These are phyloP conservation scores for Candida buenavistaensis DNA, from an alignment of 1,139 yeast species.

Conservation along the genomic window DNA sequence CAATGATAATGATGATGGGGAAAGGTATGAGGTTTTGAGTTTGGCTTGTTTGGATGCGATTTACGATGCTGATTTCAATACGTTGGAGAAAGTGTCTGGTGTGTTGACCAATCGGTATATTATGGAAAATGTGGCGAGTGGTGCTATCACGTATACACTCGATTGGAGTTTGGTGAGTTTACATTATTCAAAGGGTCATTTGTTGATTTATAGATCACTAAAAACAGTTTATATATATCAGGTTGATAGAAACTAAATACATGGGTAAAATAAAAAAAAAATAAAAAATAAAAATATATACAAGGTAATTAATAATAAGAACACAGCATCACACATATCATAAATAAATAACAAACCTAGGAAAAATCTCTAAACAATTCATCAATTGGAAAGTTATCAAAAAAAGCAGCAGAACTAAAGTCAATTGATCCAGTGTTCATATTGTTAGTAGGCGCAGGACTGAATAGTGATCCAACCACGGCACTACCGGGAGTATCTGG, in stretches of 20 bases:
- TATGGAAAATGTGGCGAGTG: too few relatives aligned
- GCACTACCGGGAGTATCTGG: conserved; percentile 2
- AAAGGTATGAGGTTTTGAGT: too few relatives aligned
- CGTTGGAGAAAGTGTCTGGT: too few relatives aligned
- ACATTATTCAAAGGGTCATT: conserved; percentile 7
- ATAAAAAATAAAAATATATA: conserved; percentile 3
- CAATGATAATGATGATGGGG: too few relatives aligned
- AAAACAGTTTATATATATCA: conserved; percentile 4
- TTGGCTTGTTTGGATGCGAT: too few relatives aligned
- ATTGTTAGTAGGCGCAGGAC: not conserved
- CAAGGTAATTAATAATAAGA: conserved; percentile 1
- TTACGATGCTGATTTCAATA: too few relatives aligned
- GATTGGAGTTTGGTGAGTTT: conserved; percentile 9
- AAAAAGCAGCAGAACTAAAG: conserved; percentile 7
- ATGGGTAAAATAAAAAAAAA: conserved; percentile 3
- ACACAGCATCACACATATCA: not conserved
- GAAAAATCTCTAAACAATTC: conserved; percentile 17
- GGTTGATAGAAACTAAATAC: conserved; percentile 3
- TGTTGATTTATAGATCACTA: conserved; percentile 3
- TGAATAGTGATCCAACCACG: not conserved
- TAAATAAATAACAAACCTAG: conserved; percentile 2
- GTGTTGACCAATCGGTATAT: too few relatives aligned
- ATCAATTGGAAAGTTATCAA: conserved; percentile 17
- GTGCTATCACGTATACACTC: conserved; percentile 2
- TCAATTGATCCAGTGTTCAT: not conserved